These are phyloP conservation scores for Botrytis aclada DNA, from an alignment of 2,329 filamentous ascomycete species.

Conservation along the genomic window DNA sequence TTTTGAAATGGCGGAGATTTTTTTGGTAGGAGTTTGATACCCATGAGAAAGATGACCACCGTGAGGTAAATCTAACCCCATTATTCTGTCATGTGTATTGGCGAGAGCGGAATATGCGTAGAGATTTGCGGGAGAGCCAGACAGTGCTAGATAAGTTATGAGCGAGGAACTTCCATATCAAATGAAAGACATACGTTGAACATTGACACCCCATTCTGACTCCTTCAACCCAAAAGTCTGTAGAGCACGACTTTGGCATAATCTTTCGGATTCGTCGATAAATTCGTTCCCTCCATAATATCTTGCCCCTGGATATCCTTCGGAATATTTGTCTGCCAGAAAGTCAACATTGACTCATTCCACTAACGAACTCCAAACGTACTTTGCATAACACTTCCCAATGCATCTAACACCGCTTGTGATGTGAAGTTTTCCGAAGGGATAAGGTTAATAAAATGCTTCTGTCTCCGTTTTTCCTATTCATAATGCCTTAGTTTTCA, in stretches of 20 bases:
- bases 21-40: conserved; percentile 90
- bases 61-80: conserved; percentile 95
- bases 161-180: conserved; percentile 21
- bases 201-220: conserved; percentile 94
- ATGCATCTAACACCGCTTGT: conserved; percentile 83
- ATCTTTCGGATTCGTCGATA: conserved; percentile 83
- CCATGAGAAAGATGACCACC: conserved; percentile 95
- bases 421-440: conserved; percentile 96
- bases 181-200: conserved; percentile 64
- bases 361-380: conserved; percentile 38
- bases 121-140: conserved; percentile 66
- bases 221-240: conserved; percentile 80
- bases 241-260: conserved; percentile 87
- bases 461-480: conserved; percentile 92
- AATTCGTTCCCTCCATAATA: conserved; percentile 98
- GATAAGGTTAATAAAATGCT: conserved; percentile 97
- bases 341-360: conserved; percentile 42
- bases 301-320: conserved; percentile 92
- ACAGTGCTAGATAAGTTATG: conserved; percentile 33
- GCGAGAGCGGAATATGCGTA: conserved; percentile 91
- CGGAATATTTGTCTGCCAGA: conserved; percentile 84
- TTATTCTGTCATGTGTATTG: conserved; percentile 88
- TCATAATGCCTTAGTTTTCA: conserved; percentile 18
- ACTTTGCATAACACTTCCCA: conserved; percentile 96
- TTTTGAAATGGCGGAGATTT: conserved; percentile 97